These are phyloP conservation scores for Arthroderma uncinatum DNA, from an alignment of 2,329 filamentous ascomycete genomes.

Conservation along the genomic window DNA sequence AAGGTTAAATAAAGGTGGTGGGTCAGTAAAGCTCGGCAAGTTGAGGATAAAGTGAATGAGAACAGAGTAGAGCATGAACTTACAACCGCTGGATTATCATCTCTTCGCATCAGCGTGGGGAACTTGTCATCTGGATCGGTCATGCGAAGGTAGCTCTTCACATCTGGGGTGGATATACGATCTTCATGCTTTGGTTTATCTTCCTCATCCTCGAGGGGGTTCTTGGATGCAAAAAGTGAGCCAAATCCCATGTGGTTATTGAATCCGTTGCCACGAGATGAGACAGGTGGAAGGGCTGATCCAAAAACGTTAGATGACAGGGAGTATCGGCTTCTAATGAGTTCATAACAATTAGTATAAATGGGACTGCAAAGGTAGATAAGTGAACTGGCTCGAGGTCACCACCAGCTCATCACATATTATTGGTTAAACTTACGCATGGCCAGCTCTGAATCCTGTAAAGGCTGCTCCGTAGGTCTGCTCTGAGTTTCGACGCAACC, in stretches of 20 bases:
- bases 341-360: background rate
- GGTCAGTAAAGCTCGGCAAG: background rate
- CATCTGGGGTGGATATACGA: constrained; percentile 49
- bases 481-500: constrained; percentile 78
- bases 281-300: constrained; percentile 24
- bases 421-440: constrained; percentile 56
- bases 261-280: constrained; percentile 21
- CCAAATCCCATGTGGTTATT: constrained; percentile 48
- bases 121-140: constrained; percentile 73
- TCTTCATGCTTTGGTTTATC: constrained; percentile 43
- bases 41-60: background rate
- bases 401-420: too few species aligned
- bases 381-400: background rate
- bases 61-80: constrained; percentile 21
- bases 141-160: constrained; percentile 59
- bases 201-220: constrained; percentile 77
- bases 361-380: background rate
- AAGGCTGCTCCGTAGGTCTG: constrained; percentile 62
- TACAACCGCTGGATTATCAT: constrained; percentile 46
- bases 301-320: constrained; percentile 54
- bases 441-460: constrained; percentile 58
- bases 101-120: constrained; percentile 49
- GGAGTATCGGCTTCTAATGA: constrained; percentile 63
- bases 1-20: background rate
- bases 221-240: constrained; percentile 72